Evolutionary conservation across 1,139 yeast genomes (phyloP).

Genomic region (Suhomyces anneliseae): DNA sequence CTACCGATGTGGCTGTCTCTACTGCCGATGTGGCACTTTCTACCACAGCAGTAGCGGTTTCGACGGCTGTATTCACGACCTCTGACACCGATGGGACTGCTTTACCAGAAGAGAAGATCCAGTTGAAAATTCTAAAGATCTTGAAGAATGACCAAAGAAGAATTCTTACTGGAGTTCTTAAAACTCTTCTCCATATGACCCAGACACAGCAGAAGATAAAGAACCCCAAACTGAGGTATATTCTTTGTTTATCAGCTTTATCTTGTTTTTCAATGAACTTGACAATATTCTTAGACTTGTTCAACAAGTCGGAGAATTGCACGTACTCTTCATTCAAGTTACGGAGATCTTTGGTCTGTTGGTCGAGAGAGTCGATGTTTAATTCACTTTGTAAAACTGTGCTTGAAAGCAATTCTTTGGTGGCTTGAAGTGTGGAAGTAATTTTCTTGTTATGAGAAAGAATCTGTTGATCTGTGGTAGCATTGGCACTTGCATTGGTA

Average conservation of each 20-base stretch:
- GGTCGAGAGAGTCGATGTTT: constrained; percentile 60
- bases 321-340: constrained; percentile 52
- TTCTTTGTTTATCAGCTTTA: constrained; percentile 57
- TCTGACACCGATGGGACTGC: not conserved
- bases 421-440: constrained; percentile 51
- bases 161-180: constrained; percentile 55
- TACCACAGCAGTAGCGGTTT: not conserved
- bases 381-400: constrained; percentile 61
- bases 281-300: constrained; percentile 57
- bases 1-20: not conserved
- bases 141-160: constrained; percentile 60
- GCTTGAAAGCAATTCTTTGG: constrained; percentile 54
- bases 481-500: not conserved
- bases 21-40: not conserved
- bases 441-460: constrained; percentile 52
- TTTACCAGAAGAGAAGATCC: constrained; percentile 10
- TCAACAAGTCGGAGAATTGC: constrained; percentile 54
- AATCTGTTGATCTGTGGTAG: constrained; percentile 27
- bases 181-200: constrained; percentile 65
- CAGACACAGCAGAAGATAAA: constrained; percentile 56
- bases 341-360: constrained; percentile 53
- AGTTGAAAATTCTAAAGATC: constrained; percentile 40
- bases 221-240: constrained; percentile 59
- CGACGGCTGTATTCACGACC: not conserved
- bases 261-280: constrained; percentile 69